phyloP scores from a whole-genome alignment of 2,329 filamentous ascomycete species.

The Tympanopsis confertula region DNA sequence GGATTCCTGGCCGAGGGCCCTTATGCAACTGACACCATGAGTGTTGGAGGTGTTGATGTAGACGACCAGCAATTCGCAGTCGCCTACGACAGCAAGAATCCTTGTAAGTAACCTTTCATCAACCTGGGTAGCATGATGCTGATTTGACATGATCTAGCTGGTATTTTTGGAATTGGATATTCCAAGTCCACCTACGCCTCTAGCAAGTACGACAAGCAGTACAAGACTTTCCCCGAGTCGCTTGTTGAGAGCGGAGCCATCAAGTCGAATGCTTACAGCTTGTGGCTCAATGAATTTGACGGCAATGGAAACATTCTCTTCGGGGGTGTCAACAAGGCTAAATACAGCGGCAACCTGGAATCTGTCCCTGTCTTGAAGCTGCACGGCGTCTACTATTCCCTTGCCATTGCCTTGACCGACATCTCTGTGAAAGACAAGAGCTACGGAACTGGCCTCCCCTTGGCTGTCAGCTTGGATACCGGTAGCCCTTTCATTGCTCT shows the following conservation, averaged over 20 bases:
- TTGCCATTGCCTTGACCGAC: background rate
- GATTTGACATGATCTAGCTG: too few species aligned
- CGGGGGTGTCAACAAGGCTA: background rate
- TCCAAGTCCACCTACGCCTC: too few species aligned
- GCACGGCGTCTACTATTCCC: background rate
- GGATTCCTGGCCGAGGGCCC: background rate
- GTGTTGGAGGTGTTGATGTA: background rate
- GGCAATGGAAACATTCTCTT: background rate
- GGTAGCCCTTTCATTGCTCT: background rate
- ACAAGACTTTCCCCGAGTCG: background rate
- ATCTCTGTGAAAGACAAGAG: background rate
- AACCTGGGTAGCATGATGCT: too few species aligned
- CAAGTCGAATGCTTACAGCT: slow-evolving; percentile 1
- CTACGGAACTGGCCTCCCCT: background rate
- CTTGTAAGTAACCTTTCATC: too few species aligned
- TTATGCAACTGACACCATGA: background rate
- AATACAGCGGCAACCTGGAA: background rate
- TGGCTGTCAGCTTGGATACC: background rate
- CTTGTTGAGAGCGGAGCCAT: background rate
- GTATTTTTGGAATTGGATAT: too few species aligned
- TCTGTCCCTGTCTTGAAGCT: background rate
- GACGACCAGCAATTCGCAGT: background rate
- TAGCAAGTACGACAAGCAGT: too few species aligned
- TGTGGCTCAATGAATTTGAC: background rate
- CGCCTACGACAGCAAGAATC: background rate